Evolutionary conservation across 2,329 filamentous ascomycete genomes (phyloP), one percentile per base, ranked within the genome.

Genomic region (Trichoderma gracile): DNA sequence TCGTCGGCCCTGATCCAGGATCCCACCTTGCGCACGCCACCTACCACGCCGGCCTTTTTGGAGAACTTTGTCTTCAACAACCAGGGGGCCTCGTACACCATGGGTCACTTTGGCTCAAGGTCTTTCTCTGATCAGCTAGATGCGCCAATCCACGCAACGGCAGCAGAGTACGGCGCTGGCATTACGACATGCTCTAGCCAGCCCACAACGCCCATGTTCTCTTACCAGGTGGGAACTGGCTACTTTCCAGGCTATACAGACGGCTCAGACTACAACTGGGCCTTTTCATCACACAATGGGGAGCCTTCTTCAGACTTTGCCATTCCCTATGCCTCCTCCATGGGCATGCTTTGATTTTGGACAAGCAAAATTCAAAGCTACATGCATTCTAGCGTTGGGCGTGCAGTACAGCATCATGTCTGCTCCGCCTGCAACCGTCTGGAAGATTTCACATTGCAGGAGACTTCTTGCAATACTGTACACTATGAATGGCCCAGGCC

Each of bases 261-360:
- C 33, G 81, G 79, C 46, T 71, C 79, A 17, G 82, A 85, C 67
- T 85, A 82, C 69, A 80, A 81, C 68, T 85, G 84, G 78, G 79
- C 83, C 5, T 77, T 80, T 47, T 77, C 80, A 42, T 77, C 79
- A 1, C 62, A 77, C 27, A 72, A 74, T 7, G 68, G 72, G 33
- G 74, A 74, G 52, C 70, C 73, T 2, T 78, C 77, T 14, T 73
- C 75, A 3, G 72, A 71, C 10, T 73, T 75, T 63, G 71, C 62
- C 67, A 68, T 71, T 58, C 70, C 68, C 38, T 71, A 73, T 23
- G 71, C 73, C 45, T 73, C 76, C 50, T 78, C 77, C 58, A 76
- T 75, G 71, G 75, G 74, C 68, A 74, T 78, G 70, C 75, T 74
- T 52, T 63, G 23, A 55, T 17, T 40, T 63, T 21, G 42, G 43